Evolutionary conservation across 768 basidiomycete species (phyloP).

Genomic region (Lentinula aciculospora): DNA sequence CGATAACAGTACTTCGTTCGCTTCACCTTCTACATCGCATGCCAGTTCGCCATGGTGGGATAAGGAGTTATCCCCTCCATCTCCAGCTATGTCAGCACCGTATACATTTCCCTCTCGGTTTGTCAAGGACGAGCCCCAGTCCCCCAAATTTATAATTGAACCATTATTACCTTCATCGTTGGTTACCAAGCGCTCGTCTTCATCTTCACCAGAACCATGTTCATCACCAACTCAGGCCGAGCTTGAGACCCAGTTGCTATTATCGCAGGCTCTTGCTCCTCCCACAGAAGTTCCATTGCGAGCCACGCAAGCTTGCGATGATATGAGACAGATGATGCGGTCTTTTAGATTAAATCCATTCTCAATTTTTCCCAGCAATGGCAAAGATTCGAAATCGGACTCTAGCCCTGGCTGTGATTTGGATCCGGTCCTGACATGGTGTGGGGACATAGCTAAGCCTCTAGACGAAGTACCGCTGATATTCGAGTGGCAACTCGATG

Average conservation of each 20-base stretch:
- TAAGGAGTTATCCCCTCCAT: background rate
- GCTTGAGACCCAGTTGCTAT: slow-evolving; percentile 9
- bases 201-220: background rate
- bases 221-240: background rate
- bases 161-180: slow-evolving; percentile 19
- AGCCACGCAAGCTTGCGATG: slow-evolving; percentile 64
- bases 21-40: background rate
- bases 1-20: background rate
- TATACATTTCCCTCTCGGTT: background rate
- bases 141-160: slow-evolving; percentile 38
- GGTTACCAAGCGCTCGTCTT: slow-evolving; percentile 3
- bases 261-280: slow-evolving; percentile 39
- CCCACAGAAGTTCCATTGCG: slow-evolving; percentile 69
- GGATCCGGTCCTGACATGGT: slow-evolving; percentile 29
- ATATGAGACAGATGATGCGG: slow-evolving; percentile 75
- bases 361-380: slow-evolving; percentile 50
- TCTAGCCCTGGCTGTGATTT: background rate
- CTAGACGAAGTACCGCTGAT: slow-evolving; percentile 55
- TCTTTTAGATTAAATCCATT: slow-evolving; percentile 76
- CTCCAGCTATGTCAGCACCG: background rate
- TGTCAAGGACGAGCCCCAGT: slow-evolving; percentile 28
- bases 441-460: slow-evolving; percentile 48
- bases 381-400: slow-evolving; percentile 24
- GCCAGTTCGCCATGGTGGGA: background rate
- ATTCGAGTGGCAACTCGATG: slow-evolving; percentile 61